Base-by-base conservation (phyloP, 176 grass and related monocot species). In the Zea mays region DNA sequence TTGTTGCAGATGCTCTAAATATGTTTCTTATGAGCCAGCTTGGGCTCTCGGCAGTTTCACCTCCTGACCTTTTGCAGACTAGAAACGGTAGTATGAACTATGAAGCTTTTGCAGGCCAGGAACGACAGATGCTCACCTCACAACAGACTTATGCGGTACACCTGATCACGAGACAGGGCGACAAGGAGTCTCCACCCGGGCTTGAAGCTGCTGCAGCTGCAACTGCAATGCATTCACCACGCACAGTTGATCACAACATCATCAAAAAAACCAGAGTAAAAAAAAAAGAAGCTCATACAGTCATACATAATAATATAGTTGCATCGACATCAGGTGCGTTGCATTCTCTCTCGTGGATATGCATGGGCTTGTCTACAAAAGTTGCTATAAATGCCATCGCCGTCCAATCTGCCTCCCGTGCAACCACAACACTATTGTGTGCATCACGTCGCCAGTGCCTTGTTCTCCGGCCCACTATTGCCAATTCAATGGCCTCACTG, bases 371-470 rank as follows among this genome's bases (percentile, higher is more conserved):
- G 6, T 52, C 5, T 15, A 15, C 16, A 57, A 20, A 57, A 19
- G 54, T 74, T 27, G 27, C 1, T 82, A 36, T 82, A 48, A 88
- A 91, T 88, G 89, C 64, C 33, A 48, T 82, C 57, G 61, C 7
- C 47, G 72, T 75, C 67, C 68, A 79, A 38, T 74, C 72, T 67
- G 80, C 75, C 41, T 50, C 73, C 74, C 75, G 70, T 83, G 74
- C 85, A 90, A 90, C 87, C 58, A 90, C 78, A 90, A 84, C 90
- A 87, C 93, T 93, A 97, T 92, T 92, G 65, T 80, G 78, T 54
- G 82, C 82, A 92, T 88, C 93, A 90, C 78, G 72, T 59, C 79
- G 77, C 12, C 76, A 88, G 41, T 50, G 77, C 67, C 86, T 85
- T 92, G 89, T 74, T 88, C 90, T 90, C 87, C 69, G 81, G 62